Base-by-base conservation (phyloP, 352 stramenopile genomes). In the Thraustochytrium sp. region DNA sequence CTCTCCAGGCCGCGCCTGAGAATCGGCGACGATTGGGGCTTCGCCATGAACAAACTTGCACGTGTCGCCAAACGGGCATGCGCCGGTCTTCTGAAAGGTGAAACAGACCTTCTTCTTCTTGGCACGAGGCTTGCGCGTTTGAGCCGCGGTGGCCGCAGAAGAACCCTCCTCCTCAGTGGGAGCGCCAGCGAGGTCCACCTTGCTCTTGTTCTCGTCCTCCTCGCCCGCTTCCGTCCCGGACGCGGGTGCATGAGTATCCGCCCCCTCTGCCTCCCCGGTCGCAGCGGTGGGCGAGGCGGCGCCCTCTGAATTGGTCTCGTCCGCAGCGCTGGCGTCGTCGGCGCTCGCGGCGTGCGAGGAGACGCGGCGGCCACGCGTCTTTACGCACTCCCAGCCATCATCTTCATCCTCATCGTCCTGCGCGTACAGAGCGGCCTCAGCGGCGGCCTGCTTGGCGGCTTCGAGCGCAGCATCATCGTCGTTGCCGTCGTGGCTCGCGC, bases 51-150 rank as follows among this genome's bases (percentile, higher is more conserved):
- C 8, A 29, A 75, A 77, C 49, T 75, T 77, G 65, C 65, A 77
- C 2, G 42, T 62, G 40, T 77, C 65, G 40, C 65, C 65, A 36
- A 55, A 62, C 21, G 38, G 68, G 46, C 65, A 77, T 2, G 42
- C 16, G 42, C 65, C 65, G 26, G 68, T 77, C 8, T 29, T 4
- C 8, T 77, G 37, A 36, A 77, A 77, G 16, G 65, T 36, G 31
- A 77, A 77, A 36, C 65, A 77, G 26, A 55, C 18, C 49, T 55
- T 55, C 49, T 77, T 77, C 34, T 77, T 77, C 42, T 21, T n/a
- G 9, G n/a, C 49, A 21, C 26, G 49, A 23, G 49, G 26, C 49
- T 55, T 55, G 18, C 18, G 49, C 18, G 49, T 18, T 26, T 55
- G 18, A 23, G 18, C 49, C 18, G 49, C 18, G 49, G 18, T 26